These are phyloP conservation scores for Talaromyces sp. DNA, from an alignment of 2,329 filamentous ascomycete genomes.

Conservation along the genomic window DNA sequence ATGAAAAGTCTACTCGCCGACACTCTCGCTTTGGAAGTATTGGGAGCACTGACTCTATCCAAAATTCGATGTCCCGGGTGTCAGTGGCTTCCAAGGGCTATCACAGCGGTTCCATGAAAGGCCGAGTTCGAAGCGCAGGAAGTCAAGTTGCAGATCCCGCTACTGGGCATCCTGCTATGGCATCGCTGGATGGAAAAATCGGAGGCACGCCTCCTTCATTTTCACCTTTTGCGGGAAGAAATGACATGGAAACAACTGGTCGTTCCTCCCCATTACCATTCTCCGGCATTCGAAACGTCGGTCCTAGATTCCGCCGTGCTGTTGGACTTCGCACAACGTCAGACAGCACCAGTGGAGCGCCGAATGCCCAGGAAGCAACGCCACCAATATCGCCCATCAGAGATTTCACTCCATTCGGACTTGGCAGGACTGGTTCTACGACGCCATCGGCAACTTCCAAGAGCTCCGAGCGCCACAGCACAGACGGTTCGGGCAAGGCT, in stretches of 20 bases:
- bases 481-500: conserved; percentile 55
- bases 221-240: conserved; percentile 47
- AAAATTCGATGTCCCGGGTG: conserved; percentile 50
- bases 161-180: conserved; percentile 22
- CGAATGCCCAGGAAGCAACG: conserved; percentile 49
- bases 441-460: conserved; percentile 60
- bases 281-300: conserved; percentile 56
- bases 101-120: conserved; percentile 54
- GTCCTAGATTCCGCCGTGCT: conserved; percentile 54
- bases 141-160: conserved; percentile 48
- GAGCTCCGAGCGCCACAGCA: conserved; percentile 77
- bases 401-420: conserved; percentile 61
- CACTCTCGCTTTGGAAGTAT: conserved; percentile 78
- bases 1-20: conserved; percentile 68
- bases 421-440: conserved; percentile 71
- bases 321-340: conserved; percentile 81
- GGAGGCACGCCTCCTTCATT: conserved; percentile 38
- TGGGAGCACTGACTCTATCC: conserved; percentile 72
- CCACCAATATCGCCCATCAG: conserved; percentile 46
- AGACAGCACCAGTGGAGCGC: conserved; percentile 54
- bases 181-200: conserved; percentile 53
- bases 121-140: conserved; percentile 58
- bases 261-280: conserved; percentile 48
- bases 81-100: conserved; percentile 67
- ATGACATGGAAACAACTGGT: conserved; percentile 50